These are phyloP conservation scores for Hypericum perforatum DNA, from an alignment of 345 rosid genomes.

Conservation along the genomic window DNA sequence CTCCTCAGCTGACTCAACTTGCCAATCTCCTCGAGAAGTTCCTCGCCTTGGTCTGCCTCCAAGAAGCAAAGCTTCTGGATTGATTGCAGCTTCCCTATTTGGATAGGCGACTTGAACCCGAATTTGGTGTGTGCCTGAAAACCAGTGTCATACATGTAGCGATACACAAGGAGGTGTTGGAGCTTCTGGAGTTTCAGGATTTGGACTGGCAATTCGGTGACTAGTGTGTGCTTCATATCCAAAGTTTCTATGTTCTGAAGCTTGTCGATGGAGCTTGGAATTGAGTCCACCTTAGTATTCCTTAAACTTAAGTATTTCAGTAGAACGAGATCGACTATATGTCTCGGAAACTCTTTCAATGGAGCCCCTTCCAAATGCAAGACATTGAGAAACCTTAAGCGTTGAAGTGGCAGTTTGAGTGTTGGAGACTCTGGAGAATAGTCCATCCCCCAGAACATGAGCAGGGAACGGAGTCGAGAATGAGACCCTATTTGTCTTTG, in stretches of 20 bases:
- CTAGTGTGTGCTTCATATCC: constrained; percentile 33
- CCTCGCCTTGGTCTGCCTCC: constrained; percentile 20
- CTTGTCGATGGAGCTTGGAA: constrained; percentile 32
- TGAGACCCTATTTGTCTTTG: neutral
- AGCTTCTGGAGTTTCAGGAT: constrained; percentile 30
- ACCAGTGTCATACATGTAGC: constrained; percentile 12
- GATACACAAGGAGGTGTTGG: constrained; percentile 28
- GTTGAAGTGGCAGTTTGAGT: neutral
- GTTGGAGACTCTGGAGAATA: constrained; percentile 1
- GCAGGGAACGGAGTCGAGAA: constrained; percentile 24
- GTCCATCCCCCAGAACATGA: constrained; percentile 19
- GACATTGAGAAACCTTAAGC: constrained; percentile 26
- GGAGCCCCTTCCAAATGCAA: constrained; percentile 30
- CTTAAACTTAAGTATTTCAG: constrained; percentile 32
- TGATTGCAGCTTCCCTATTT: constrained; percentile 21
- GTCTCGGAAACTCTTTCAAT: constrained; percentile 25
- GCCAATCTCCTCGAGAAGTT: constrained; percentile 18
- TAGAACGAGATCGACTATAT: constrained; percentile 14
- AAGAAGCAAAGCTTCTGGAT: constrained; percentile 31
- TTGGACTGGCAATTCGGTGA: constrained; percentile 28
- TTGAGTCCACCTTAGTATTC: constrained; percentile 18
- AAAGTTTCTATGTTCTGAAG: constrained; percentile 36
- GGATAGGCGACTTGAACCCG: constrained; percentile 10
- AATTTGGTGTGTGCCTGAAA: constrained; percentile 10
- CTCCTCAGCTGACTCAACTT: constrained; percentile 27